A percentile compares a stretch with the other conserved stretches of the same genome.
phyloP scores from a whole-genome alignment of 2,329 filamentous ascomycete genomes.

The Claviceps purpurea region DNA sequence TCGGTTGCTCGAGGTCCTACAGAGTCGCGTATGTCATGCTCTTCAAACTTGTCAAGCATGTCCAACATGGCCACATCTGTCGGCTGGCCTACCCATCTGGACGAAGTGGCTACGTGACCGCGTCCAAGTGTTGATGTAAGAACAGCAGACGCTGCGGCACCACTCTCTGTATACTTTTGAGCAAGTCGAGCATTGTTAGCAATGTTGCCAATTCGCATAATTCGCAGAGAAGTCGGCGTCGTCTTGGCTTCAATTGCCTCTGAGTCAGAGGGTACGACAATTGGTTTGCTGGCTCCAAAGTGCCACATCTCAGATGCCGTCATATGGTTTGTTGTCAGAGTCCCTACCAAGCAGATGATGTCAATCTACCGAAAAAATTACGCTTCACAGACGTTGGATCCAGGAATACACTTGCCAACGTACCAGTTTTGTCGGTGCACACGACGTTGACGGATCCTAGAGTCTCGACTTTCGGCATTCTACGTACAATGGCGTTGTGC shows the following conservation, averaged over 20 bases:
- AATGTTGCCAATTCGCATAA: slow-evolving; percentile 87
- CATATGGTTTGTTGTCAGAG: slow-evolving; percentile 96
- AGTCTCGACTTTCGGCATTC: slow-evolving; percentile 93
- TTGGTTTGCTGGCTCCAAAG: slow-evolving; percentile 50
- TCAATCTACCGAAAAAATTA: not conserved
- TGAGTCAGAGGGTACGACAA: slow-evolving; percentile 42
- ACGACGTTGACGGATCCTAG: slow-evolving; percentile 99
- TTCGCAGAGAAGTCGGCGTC: slow-evolving; percentile 61
- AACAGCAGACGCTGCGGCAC: slow-evolving; percentile 57
- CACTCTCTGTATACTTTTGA: slow-evolving; percentile 54
- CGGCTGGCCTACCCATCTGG: slow-evolving; percentile 90
- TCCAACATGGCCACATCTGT: slow-evolving; percentile 97
- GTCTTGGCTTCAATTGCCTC: slow-evolving; percentile 43
- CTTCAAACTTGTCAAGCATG: slow-evolving; percentile 76
- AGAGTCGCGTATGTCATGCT: slow-evolving; percentile 80
- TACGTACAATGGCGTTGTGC: slow-evolving; percentile 86
- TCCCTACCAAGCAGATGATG: slow-evolving; percentile 37
- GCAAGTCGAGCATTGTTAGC: slow-evolving; percentile 86
- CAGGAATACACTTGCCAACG: slow-evolving; percentile 5
- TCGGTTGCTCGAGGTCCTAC: slow-evolving; percentile 73
- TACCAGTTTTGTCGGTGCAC: slow-evolving; percentile 92
- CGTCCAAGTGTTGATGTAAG: slow-evolving; percentile 67
- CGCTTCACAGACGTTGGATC: not conserved
- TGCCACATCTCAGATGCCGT: slow-evolving; percentile 95
- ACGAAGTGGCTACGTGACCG: slow-evolving; percentile 50